These are phyloP conservation scores for Ophiocordyceps camponoti-rufipedis DNA, from an alignment of 2,329 filamentous ascomycete species.

Conservation along the genomic window DNA sequence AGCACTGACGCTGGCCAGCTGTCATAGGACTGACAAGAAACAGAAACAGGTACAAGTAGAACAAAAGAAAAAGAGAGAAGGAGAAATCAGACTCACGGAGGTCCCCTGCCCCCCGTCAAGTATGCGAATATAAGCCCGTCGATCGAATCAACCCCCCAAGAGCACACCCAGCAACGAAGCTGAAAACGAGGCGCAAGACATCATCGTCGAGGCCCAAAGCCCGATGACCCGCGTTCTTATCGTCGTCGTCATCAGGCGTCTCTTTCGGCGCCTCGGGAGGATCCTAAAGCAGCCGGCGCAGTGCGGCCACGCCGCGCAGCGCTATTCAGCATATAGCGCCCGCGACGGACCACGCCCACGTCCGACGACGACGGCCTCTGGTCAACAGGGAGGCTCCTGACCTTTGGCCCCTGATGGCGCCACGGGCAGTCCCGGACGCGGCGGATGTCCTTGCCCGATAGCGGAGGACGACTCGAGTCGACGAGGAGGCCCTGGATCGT, in stretches of 20 bases:
- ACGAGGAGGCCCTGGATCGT: conserved; percentile 40
- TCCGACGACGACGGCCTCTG: no score
- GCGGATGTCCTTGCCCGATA: conserved; percentile 28
- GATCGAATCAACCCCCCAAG: background rate
- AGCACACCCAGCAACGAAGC: background rate
- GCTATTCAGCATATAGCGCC: background rate
- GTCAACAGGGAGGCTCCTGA: background rate
- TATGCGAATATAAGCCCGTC: background rate
- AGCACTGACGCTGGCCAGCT: background rate
- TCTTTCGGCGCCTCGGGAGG: background rate
- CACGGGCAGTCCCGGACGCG: conserved; percentile 16
- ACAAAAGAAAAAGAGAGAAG: background rate
- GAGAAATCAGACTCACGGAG: background rate
- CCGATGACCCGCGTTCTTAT: background rate
- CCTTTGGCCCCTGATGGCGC: conserved; percentile 5
- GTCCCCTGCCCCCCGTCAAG: background rate
- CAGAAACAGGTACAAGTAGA: background rate
- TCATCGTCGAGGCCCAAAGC: background rate
- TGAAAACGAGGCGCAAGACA: background rate
- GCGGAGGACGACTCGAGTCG: conserved; percentile 21
- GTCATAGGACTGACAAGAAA: background rate
- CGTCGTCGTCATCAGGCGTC: background rate
- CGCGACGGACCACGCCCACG: background rate
- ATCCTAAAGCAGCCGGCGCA: background rate
- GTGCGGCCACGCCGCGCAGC: background rate